Evolutionary conservation across 371 early-diverging fungal genomes (phyloP).

Genomic region (Saksenaea vasiformis): DNA sequence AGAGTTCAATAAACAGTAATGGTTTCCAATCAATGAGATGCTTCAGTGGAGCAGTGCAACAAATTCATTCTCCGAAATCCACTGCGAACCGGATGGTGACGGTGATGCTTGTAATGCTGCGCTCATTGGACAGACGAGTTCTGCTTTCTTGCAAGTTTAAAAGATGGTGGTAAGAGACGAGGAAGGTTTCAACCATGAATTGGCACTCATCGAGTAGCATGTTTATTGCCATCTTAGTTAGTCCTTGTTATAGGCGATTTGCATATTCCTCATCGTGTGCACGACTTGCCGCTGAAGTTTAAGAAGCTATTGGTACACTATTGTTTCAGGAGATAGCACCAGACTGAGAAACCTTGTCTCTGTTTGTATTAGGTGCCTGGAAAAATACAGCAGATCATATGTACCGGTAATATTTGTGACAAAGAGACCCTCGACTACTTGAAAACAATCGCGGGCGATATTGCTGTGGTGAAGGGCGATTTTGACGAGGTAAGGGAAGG

Average conservation of each 20-base stretch:
- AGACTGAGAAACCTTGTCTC: background rate
- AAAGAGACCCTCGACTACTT: conserved; percentile 86
- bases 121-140: background rate
- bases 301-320: conserved; percentile 76
- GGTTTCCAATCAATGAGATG: too few relatives aligned
- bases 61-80: too few relatives aligned
- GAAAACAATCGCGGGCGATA: conserved; percentile 78
- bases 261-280: conserved; percentile 90
- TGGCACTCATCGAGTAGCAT: background rate
- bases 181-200: background rate
- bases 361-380: conserved; percentile 71
- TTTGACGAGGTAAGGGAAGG: conserved; percentile 68
- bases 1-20: too few relatives aligned
- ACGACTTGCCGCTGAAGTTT: conserved; percentile 88
- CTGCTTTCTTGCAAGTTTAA: background rate
- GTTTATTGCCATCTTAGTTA: conserved; percentile 49
- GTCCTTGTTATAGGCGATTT: conserved; percentile 93
- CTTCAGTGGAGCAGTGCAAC: too few relatives aligned
- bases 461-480: conserved; percentile 83
- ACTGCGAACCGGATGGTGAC: too few relatives aligned
- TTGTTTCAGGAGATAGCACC: background rate
- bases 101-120: background rate
- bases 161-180: background rate
- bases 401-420: conserved; percentile 88
- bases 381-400: conserved; percentile 93